A percentile compares a stretch with the other conserved stretches of the same genome.
These are phyloP conservation scores for Rhizoclosmatium sp. DNA, from an alignment of 192 early-diverging fungal genomes.

Conservation along the genomic window DNA sequence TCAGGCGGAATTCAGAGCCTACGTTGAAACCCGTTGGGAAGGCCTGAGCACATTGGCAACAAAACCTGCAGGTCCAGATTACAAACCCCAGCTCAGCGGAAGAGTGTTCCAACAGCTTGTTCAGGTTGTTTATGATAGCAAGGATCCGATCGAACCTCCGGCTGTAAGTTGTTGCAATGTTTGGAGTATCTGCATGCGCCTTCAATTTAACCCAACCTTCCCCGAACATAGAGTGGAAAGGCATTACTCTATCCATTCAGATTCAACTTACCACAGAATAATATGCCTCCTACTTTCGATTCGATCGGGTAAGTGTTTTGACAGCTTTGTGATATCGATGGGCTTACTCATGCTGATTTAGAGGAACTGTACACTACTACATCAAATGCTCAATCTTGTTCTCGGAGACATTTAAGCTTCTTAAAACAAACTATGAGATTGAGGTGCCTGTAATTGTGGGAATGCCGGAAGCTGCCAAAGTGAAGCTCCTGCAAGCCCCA, in stretches of 20 bases:
- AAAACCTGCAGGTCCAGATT: constrained; percentile 1
- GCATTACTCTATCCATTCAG: background rate
- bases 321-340: constrained; percentile 21
- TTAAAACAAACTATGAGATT: constrained; percentile 19
- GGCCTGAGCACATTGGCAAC: background rate
- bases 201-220: background rate
- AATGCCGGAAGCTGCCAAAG: constrained; percentile 28
- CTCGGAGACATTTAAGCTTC: constrained; percentile 32
- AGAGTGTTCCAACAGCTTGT: constrained; percentile 34
- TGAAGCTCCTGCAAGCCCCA: constrained; percentile 9
- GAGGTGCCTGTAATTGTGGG: constrained; percentile 24
- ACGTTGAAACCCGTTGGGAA: constrained; percentile 13
- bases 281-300: background rate
- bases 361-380: constrained; percentile 21
- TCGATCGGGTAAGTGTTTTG: constrained; percentile 1
- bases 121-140: constrained; percentile 5
- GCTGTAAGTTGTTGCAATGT: background rate
- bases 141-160: background rate
- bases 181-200: too few species aligned
- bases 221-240: background rate
- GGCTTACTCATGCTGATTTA: constrained; percentile 27
- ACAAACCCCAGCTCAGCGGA: background rate
- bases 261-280: constrained; percentile 2
- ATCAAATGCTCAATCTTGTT: constrained; percentile 23
- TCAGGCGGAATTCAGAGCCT: constrained; percentile 1